Evolutionary conservation across 1,284 basidiomycete species (phyloP), one percentile per base, ranked within the genome.

Genomic region (Schizophyllum amplum): DNA sequence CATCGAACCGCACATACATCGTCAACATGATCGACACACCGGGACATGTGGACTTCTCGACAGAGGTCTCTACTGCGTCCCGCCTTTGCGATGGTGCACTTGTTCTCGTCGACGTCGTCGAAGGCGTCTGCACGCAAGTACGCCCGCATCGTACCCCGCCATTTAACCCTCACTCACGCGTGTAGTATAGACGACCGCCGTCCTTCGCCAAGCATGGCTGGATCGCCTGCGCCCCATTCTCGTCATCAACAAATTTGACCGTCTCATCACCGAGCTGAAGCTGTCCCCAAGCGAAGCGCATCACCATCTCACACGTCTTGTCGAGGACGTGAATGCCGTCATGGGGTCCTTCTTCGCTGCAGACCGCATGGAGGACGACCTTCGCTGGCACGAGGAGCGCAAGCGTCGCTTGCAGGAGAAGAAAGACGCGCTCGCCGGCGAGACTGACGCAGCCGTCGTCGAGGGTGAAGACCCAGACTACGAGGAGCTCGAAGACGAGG

Each of bases 11-110:
- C 75, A 62, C 60, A 68, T 67, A 58, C 53, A 53, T 86, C 56
- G 81, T 95, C 63, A 98, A 98, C 69, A 89, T 99, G 78, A 96
- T 99, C 65, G 97, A 99, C 71, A 99, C 97, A 0, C 97, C 97
- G 2, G 97, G 97, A 2, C 97, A 99, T 73, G 95, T 99, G 48
- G 97, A 99, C 72, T 99, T 99, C 64, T 96, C 94, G 0, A 92
- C 87, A 57, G 97, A 99, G 69, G 97, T 99, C 0, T 98, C 95
- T 0, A 92, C 92, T 1, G 94, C 96, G 9, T 92, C 93, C 7
- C 79, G 96, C 51, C 71, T 99, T 24, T 98, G 94, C 66, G 97
- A 99, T 69, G 97, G 97, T 23, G 94, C 95, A 4, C 78, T 99
- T 5, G 90, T 99, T 25, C 78, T 99, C n/a, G 93, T 99, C 2